These are phyloP conservation scores for Rhizopus delemar DNA, from an alignment of 371 early-diverging fungal species.

Conservation along the genomic window DNA sequence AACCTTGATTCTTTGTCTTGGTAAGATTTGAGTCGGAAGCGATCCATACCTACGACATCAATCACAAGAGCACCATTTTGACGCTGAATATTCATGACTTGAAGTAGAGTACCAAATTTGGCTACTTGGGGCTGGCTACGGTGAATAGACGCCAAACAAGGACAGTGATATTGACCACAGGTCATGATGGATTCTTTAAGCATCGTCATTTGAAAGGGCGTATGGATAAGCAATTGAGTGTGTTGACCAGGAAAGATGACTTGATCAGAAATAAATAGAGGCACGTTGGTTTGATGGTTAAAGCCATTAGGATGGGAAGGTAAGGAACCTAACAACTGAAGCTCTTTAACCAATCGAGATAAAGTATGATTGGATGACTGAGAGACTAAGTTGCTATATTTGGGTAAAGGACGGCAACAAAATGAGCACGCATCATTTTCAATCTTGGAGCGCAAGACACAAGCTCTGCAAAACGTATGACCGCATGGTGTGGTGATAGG, in stretches of 20 bases:
- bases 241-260: conserved; percentile 28
- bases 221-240: conserved; percentile 17
- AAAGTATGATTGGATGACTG: conserved; percentile 23
- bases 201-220: conserved; percentile 14
- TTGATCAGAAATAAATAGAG: conserved; percentile 22
- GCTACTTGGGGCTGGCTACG: conserved; percentile 24
- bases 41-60: conserved; percentile 24
- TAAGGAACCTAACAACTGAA: conserved; percentile 16
- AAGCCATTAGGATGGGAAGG: conserved; percentile 5
- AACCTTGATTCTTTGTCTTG: conserved; percentile 14
- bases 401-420: conserved; percentile 29
- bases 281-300: conserved; percentile 17
- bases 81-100: conserved; percentile 21
- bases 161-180: conserved; percentile 22
- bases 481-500: conserved; percentile 30
- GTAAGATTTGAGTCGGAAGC: conserved; percentile 16
- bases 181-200: conserved; percentile 17
- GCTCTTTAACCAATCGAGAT: conserved; percentile 14
- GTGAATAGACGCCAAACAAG: conserved; percentile 26
- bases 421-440: conserved; percentile 10
- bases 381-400: conserved; percentile 16
- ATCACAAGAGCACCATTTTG: conserved; percentile 18
- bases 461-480: conserved; percentile 30
- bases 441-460: conserved; percentile 22
- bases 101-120: conserved; percentile 29